These are phyloP conservation scores for Geranomyces michiganensis DNA, from an alignment of 192 early-diverging fungal species.

Conservation along the genomic window DNA sequence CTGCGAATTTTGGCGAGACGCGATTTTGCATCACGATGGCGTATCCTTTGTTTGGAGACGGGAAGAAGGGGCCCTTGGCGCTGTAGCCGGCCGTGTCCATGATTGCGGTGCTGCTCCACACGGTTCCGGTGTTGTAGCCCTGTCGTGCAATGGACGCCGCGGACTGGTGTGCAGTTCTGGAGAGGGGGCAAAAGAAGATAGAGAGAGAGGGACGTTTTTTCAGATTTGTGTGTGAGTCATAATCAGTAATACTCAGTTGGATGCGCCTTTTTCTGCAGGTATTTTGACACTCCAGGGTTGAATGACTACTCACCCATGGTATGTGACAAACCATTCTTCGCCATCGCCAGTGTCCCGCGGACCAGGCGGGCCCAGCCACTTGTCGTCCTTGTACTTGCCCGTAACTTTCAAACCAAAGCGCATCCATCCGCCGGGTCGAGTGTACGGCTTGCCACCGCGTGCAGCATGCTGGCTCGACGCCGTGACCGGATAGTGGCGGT, in stretches of 20 bases:
- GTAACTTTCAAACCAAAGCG: slow-evolving; percentile 23
- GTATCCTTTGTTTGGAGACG: background rate
- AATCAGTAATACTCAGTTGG: background rate
- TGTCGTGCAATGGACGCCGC: slow-evolving; percentile 18
- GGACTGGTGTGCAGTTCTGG: slow-evolving; percentile 12
- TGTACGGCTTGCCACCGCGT: slow-evolving; percentile 12
- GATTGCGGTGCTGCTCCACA: slow-evolving; percentile 12
- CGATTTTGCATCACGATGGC: slow-evolving; percentile 25
- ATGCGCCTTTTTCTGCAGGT: too few relatives aligned
- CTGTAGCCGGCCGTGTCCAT: background rate
- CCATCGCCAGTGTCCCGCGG: background rate
- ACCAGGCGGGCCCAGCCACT: slow-evolving; percentile 19
- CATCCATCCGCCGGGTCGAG: slow-evolving; percentile 18
- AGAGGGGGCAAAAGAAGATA: background rate
- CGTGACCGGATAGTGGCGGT: background rate
- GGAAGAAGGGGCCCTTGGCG: background rate
- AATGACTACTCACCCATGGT: slow-evolving; percentile 12
- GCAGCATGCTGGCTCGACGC: too few relatives aligned
- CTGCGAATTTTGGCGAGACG: background rate
- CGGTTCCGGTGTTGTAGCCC: slow-evolving; percentile 15
- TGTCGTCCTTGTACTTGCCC: slow-evolving; percentile 20
- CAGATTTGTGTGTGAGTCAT: too few relatives aligned
- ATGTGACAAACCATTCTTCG: slow-evolving; percentile 26
- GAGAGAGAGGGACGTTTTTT: too few relatives aligned
- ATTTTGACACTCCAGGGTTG: too few relatives aligned